These are phyloP conservation scores for Fusarium pseudoanthophilum DNA, from an alignment of 2,329 filamentous ascomycete species.

Conservation along the genomic window DNA sequence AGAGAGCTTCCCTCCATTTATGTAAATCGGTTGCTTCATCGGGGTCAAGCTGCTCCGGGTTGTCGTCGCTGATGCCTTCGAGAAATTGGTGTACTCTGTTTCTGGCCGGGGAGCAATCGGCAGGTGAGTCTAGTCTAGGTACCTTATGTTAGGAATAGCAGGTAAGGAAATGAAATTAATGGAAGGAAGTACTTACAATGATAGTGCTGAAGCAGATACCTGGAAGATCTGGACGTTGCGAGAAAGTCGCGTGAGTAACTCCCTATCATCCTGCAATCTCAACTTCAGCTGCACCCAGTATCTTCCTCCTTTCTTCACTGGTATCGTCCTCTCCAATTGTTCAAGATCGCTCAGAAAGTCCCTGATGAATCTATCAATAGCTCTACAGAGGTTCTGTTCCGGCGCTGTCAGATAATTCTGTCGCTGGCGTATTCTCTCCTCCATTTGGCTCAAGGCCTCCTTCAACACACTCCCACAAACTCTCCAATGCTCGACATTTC, in stretches of 20 bases:
- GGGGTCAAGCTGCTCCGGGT: neutral
- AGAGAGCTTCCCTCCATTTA: constrained; percentile 4
- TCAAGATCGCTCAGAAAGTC: constrained; percentile 7
- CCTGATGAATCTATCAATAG: neutral
- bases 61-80: neutral
- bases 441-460: constrained; percentile 4
- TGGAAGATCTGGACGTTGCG: constrained; percentile 21
- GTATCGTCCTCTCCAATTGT: neutral
- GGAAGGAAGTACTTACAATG: neutral
- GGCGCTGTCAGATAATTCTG: neutral
- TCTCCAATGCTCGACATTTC: constrained; percentile 10
- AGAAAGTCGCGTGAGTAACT: constrained; percentile 2
- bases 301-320: neutral
- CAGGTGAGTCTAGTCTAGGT: neutral
- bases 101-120: neutral
- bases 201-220: neutral
- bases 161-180: no score
- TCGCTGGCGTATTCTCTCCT: neutral
- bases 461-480: neutral
- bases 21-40: neutral
- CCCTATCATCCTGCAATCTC: constrained; percentile 2
- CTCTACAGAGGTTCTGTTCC: constrained; percentile 9
- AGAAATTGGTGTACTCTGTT: neutral
- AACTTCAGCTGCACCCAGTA: neutral
- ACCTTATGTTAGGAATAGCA: neutral